Percentiles rank a stretch among this genome's conserved stretches.
Conservation (phyloP, 805 yeast genomes). For the Ogataea salicorniae region DNA sequence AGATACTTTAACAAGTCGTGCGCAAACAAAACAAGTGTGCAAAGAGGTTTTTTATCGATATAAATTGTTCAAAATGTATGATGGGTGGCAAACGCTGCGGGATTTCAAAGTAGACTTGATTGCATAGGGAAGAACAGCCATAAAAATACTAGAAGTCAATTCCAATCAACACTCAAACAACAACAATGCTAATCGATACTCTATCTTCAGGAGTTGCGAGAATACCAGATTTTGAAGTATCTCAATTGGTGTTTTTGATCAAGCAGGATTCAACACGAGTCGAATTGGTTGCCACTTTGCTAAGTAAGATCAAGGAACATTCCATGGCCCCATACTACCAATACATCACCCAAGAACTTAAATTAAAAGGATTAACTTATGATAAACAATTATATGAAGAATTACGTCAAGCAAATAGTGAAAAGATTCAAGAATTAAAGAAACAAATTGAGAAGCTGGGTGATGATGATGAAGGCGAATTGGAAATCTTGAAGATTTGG, state of each 20-base stretch:
- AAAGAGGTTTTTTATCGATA: no score
- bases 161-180: background rate
- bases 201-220: constrained; percentile 46
- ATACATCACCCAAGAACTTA: constrained; percentile 48
- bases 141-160: background rate
- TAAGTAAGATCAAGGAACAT: constrained; percentile 49
- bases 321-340: constrained; percentile 81
- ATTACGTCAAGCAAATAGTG: constrained; percentile 50
- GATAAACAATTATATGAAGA: constrained; percentile 54
- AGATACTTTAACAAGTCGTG: no score
- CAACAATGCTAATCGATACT: constrained; percentile 31
- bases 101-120: background rate
- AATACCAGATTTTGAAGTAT: constrained; percentile 76
- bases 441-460: constrained; percentile 48
- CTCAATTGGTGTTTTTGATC: constrained; percentile 75
- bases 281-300: constrained; percentile 41
- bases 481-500: constrained; percentile 73
- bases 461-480: constrained; percentile 79
- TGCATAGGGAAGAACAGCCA: background rate
- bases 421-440: constrained; percentile 48
- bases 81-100: background rate
- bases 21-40: no score
- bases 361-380: constrained; percentile 41
- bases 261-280: constrained; percentile 21
- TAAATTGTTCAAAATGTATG: no score